phyloP scores from a whole-genome alignment of 768 basidiomycete species.

The Obba rivulosa region DNA sequence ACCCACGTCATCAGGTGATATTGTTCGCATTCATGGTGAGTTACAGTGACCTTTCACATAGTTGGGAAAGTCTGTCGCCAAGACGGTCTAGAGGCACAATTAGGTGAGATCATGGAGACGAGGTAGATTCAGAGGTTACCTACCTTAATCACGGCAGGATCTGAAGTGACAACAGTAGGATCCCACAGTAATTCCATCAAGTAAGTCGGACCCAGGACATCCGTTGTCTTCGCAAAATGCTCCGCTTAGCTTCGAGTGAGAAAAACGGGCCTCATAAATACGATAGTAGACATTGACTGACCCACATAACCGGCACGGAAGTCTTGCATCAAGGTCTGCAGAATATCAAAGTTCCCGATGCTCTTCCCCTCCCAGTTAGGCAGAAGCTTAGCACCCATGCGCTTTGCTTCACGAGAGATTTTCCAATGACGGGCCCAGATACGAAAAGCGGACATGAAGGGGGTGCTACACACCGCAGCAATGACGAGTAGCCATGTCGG shows the following conservation, averaged over 20 bases:
- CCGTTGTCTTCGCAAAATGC: too few species aligned
- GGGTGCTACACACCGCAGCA: slow-evolving; percentile 4
- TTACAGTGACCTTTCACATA: slow-evolving; percentile 32
- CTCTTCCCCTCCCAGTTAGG: slow-evolving; percentile 27
- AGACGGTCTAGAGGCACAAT: slow-evolving; percentile 22
- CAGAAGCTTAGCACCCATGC: slow-evolving; percentile 13
- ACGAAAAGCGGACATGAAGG: slow-evolving; percentile 2
- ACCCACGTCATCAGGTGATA: not conserved
- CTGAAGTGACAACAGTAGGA: slow-evolving; percentile 10
- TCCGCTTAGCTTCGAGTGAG: too few species aligned
- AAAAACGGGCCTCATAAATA: too few species aligned
- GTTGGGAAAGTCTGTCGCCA: slow-evolving; percentile 34
- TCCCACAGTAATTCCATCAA: slow-evolving; percentile 15
- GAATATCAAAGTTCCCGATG: slow-evolving; percentile 30
- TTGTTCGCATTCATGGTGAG: not conserved
- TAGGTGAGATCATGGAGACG: not conserved
- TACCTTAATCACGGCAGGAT: slow-evolving; percentile 29
- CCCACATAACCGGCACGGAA: slow-evolving; percentile 31
- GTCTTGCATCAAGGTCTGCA: slow-evolving; percentile 17
- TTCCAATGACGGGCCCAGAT: slow-evolving; percentile 4
- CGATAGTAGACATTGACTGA: slow-evolving; percentile 3
- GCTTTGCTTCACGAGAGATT: slow-evolving; percentile 5
- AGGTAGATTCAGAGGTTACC: not conserved
- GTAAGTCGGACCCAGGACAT: too few species aligned
- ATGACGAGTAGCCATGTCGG: slow-evolving; percentile 9